These are phyloP conservation scores for Coleophoma eucalyptorum DNA, from an alignment of 2,329 filamentous ascomycete genomes.

Conservation along the genomic window DNA sequence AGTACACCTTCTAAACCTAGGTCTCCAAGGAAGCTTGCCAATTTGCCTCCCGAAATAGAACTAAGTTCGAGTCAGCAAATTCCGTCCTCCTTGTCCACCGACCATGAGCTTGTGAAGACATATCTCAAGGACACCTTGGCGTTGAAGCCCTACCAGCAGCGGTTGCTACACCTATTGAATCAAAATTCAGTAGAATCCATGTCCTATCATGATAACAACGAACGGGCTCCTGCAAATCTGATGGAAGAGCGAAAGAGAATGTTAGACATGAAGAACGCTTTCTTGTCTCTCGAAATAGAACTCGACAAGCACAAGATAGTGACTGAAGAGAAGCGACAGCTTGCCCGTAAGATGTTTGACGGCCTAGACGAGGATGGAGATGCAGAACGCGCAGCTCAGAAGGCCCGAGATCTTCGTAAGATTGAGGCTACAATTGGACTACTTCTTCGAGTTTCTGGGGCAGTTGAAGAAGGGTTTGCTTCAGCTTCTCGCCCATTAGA, in stretches of 20 bases:
- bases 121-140: conserved; percentile 17
- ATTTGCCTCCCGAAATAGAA: neutral
- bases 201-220: conserved; percentile 16
- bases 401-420: conserved; percentile 14
- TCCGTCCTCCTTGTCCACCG: conserved; percentile 16
- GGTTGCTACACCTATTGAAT: conserved; percentile 12
- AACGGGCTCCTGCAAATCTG: conserved; percentile 14
- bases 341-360: conserved; percentile 13
- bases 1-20: conserved; percentile 17
- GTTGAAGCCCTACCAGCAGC: conserved; percentile 14
- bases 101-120: conserved; percentile 19
- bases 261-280: conserved; percentile 18
- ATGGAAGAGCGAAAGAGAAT: conserved; percentile 18
- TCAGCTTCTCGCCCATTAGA: conserved; percentile 3
- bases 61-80: conserved; percentile 14
- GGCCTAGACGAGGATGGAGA: conserved; percentile 16
- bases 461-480: conserved; percentile 24
- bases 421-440: conserved; percentile 19
- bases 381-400: conserved; percentile 14
- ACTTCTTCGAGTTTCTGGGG: conserved; percentile 21
- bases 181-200: conserved; percentile 16
- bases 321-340: conserved; percentile 15
- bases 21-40: conserved; percentile 3
- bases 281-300: conserved; percentile 7
- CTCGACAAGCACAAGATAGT: conserved; percentile 7